Evolutionary conservation across 2,329 filamentous ascomycete genomes (phyloP).

Genomic region (Cladosporium halotolerans): DNA sequence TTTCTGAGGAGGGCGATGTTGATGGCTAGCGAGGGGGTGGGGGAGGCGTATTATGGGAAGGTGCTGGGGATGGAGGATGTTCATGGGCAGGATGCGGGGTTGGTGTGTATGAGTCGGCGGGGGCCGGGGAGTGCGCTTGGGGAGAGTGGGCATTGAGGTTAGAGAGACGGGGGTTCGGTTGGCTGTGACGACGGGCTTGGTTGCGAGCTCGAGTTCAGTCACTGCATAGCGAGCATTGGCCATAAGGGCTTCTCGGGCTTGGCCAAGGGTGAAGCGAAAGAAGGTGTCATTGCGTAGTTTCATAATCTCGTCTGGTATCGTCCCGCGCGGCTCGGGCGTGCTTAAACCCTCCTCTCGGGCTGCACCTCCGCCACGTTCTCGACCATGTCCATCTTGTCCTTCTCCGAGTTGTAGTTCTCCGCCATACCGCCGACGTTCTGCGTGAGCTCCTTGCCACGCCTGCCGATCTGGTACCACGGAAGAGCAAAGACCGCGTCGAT

Average conservation of each 20-base stretch:
- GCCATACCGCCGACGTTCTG: constrained; percentile 19
- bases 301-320: no score
- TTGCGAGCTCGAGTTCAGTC: no score
- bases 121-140: constrained; percentile 4
- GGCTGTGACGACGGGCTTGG: no score
- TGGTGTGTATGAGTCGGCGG: constrained; percentile 14
- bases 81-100: constrained; percentile 10
- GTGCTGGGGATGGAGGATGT: constrained; percentile 19
- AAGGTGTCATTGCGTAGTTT: no score
- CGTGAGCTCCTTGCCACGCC: constrained; percentile 28
- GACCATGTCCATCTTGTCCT: constrained; percentile 20
- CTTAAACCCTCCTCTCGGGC: constrained; percentile 8
- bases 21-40: constrained; percentile 15
- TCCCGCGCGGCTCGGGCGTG: no score
- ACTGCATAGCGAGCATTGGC: no score
- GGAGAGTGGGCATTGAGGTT: neutral
- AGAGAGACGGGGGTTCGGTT: no score
- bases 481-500: constrained; percentile 51
- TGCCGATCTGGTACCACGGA: constrained; percentile 70
- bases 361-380: constrained; percentile 18
- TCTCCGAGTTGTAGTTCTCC: constrained; percentile 19
- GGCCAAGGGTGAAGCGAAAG: no score
- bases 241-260: no score
- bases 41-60: constrained; percentile 19
- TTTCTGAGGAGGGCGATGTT: constrained; percentile 19